Percentiles rank a stretch among this genome's conserved stretches.
Evolutionary conservation across 2,329 filamentous ascomycete genomes (phyloP).

Genomic region (Cladosporium oxysporum): DNA sequence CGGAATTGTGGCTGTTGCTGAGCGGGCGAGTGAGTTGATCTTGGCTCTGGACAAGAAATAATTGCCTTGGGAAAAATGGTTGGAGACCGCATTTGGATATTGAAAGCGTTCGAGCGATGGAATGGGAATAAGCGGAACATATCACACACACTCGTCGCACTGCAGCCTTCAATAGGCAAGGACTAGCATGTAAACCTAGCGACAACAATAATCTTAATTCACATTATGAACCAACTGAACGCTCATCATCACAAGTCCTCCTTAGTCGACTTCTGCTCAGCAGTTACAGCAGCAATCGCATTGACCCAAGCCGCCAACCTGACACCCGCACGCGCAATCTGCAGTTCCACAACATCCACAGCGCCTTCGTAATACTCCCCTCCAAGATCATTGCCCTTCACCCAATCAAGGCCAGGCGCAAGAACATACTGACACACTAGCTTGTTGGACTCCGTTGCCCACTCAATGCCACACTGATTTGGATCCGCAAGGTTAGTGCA

Average conservation of each 20-base stretch:
- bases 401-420: slow-evolving; percentile 12
- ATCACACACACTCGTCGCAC: neutral
- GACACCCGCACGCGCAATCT: slow-evolving; percentile 47
- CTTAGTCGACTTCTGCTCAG: neutral
- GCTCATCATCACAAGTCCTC: neutral
- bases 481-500: slow-evolving; percentile 9
- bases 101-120: slow-evolving; percentile 2
- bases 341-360: slow-evolving; percentile 43
- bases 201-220: neutral
- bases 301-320: slow-evolving; percentile 41
- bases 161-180: neutral
- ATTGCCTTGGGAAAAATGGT: neutral
- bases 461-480: slow-evolving; percentile 11
- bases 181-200: neutral
- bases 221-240: neutral
- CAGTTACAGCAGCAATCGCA: slow-evolving; percentile 32
- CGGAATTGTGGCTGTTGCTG: slow-evolving; percentile 56
- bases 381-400: slow-evolving; percentile 38
- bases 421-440: slow-evolving; percentile 11
- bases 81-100: neutral
- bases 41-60: slow-evolving; percentile 32
- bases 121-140: neutral
- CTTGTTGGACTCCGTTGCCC: slow-evolving; percentile 14
- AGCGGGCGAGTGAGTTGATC: slow-evolving; percentile 55
- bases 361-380: slow-evolving; percentile 37